These are phyloP conservation scores for Trematosphaeria pertusa DNA, from an alignment of 2,329 filamentous ascomycete genomes.

Conservation along the genomic window DNA sequence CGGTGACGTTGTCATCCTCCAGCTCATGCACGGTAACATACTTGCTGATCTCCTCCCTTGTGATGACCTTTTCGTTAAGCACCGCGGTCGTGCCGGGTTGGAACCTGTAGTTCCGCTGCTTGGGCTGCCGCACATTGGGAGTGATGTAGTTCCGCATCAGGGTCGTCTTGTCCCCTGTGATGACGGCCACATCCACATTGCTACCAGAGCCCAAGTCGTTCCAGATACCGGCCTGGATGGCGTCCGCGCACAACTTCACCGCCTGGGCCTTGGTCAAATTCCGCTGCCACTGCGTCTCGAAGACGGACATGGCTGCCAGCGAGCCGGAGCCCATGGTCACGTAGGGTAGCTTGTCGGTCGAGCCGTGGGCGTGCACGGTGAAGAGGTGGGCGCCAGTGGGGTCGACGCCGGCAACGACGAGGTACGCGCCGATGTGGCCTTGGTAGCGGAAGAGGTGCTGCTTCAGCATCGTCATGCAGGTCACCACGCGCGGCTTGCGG, in stretches of 20 bases:
- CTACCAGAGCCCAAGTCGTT: constrained; percentile 97
- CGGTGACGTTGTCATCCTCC: constrained; percentile 69
- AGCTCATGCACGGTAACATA: constrained; percentile 93
- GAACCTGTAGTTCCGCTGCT: constrained; percentile 94
- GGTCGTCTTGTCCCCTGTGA: constrained; percentile 93
- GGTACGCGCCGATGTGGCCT: constrained; percentile 95
- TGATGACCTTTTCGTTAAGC: constrained; percentile 95
- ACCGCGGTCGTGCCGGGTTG: constrained; percentile 91
- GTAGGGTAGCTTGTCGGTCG: constrained; percentile 97
- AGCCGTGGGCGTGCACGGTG: constrained; percentile 98
- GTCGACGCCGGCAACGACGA: constrained; percentile 95
- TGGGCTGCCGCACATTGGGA: constrained; percentile 88
- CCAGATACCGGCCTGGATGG: constrained; percentile 96
- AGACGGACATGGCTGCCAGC: constrained; percentile 95
- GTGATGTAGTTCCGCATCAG: constrained; percentile 91
- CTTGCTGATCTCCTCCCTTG: constrained; percentile 89
- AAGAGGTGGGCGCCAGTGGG: constrained; percentile 94
- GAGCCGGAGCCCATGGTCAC: constrained; percentile 99
- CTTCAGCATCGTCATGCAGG: constrained; percentile 99
- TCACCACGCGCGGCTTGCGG: constrained; percentile 95
- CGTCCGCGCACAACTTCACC: constrained; percentile 81
- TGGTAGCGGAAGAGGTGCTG: constrained; percentile 99
- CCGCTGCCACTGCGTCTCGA: constrained; percentile 94
- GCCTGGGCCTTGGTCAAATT: constrained; percentile 79
- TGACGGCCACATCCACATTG: constrained; percentile 96